Conservation (phyloP, 2,329 filamentous ascomycete genomes). For the Eutypa lata region DNA sequence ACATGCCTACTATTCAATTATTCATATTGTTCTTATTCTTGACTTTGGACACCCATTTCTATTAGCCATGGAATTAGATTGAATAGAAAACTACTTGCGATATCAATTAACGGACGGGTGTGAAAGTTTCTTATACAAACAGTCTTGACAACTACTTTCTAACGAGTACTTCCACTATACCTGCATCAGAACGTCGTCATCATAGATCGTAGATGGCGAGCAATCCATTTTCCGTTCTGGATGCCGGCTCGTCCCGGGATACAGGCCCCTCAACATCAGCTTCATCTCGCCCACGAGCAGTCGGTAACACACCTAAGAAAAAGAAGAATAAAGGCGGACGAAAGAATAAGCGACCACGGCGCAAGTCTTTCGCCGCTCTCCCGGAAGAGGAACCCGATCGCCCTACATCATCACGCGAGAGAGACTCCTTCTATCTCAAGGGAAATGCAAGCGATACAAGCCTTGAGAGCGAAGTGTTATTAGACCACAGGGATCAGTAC, state of each 20-base stretch:
- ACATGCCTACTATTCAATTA: too few species aligned
- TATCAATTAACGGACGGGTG: too few species aligned
- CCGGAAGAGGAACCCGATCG: conserved; percentile 48
- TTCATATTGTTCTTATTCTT: too few species aligned
- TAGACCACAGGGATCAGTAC: conserved; percentile 64
- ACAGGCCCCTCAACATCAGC: conserved; percentile 8
- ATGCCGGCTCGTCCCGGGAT: conserved; percentile 25
- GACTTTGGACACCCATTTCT: too few species aligned
- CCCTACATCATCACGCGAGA: conserved; percentile 21
- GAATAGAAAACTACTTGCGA: too few species aligned
- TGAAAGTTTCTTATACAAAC: too few species aligned
- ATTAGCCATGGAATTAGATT: too few species aligned
- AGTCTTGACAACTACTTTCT: too few species aligned
- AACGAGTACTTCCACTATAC: too few species aligned
- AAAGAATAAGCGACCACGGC: conserved; percentile 72
- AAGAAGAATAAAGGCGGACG: conserved; percentile 69
- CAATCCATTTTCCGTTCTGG: conserved; percentile 58
- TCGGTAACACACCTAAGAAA: conserved; percentile 45
- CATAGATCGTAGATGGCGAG: conserved; percentile 5
- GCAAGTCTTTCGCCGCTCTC: conserved; percentile 74
- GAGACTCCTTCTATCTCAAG: conserved; percentile 48
- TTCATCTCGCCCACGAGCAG: not conserved
- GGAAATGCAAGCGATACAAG: conserved; percentile 73
- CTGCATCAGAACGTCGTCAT: too few species aligned
- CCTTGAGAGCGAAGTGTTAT: conserved; percentile 80